Percentiles rank a stretch among this genome's conserved stretches.
These are phyloP conservation scores for Cladobotryum protrusum DNA, from an alignment of 2,329 filamentous ascomycete species.

Conservation along the genomic window DNA sequence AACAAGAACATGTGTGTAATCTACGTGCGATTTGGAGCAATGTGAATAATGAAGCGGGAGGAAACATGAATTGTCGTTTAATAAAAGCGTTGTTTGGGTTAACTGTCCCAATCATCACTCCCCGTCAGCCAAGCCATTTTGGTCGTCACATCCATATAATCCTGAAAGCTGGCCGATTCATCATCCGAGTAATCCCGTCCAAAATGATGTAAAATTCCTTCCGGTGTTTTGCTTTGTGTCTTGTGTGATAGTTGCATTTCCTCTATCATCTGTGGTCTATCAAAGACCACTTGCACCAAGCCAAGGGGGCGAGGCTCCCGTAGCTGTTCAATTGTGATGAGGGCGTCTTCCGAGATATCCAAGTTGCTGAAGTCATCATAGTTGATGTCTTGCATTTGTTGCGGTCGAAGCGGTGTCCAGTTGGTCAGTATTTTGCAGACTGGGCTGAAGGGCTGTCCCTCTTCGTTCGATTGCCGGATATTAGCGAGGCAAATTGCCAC, in stretches of 20 bases:
- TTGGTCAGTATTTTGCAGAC: neutral
- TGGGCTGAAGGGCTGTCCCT: neutral
- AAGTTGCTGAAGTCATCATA: neutral
- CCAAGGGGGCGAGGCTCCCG: constrained; percentile 3
- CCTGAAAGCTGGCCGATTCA: neutral
- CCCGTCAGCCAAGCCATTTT: no score
- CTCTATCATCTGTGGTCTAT: constrained; percentile 1
- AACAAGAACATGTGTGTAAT: no score
- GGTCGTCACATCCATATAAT: no score
- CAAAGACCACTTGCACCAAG: constrained; percentile 7
- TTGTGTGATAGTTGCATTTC: neutral
- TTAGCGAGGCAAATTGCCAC: constrained; percentile 7
- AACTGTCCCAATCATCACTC: no score
- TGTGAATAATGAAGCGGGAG: no score
- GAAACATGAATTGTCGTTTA: no score
- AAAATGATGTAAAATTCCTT: constrained; percentile 6
- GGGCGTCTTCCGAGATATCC: neutral
- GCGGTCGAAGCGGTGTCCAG: no score
- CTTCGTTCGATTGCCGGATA: neutral
- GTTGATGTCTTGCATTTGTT: no score
- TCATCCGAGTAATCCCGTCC: constrained; percentile 6
- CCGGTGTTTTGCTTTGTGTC: neutral
- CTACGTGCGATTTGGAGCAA: no score
- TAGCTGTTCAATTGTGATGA: constrained; percentile 1
- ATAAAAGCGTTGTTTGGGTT: no score